phyloP scores from a whole-genome alignment of 1,139 yeast genomes.

The Pichia sp. region DNA sequence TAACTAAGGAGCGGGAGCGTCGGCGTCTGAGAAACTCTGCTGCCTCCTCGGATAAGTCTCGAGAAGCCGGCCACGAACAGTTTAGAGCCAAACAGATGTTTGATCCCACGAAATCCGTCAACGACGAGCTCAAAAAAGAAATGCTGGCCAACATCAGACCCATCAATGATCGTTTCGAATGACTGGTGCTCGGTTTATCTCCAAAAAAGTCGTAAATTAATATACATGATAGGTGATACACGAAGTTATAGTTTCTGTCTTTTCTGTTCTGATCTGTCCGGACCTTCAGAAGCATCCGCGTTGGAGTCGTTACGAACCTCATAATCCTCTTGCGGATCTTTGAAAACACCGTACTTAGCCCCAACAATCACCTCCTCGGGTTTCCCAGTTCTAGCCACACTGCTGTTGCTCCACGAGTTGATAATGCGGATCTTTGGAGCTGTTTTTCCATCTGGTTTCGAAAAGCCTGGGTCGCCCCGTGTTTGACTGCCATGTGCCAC shows the following conservation, averaged over 20 bases:
- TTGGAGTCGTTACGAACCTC: neutral
- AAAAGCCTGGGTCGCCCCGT: too few species aligned
- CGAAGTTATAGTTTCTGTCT: neutral
- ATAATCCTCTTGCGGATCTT: neutral
- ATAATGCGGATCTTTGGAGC: neutral
- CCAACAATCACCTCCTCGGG: slow-evolving; percentile 1
- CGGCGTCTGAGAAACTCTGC: neutral
- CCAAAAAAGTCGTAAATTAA: neutral
- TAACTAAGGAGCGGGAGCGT: neutral
- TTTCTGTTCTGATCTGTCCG: neutral
- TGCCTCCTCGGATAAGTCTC: slow-evolving; percentile 3
- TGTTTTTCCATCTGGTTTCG: neutral
- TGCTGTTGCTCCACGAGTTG: slow-evolving; percentile 10
- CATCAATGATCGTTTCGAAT: slow-evolving; percentile 20
- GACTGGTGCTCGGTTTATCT: neutral
- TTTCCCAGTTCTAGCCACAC: neutral
- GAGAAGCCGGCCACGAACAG: neutral
- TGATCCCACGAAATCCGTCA: slow-evolving; percentile 23
- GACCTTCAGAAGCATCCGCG: neutral
- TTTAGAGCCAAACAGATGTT: slow-evolving; percentile 19
- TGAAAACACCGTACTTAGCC: neutral
- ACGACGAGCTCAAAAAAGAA: slow-evolving; percentile 24
- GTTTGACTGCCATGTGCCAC: too few species aligned
- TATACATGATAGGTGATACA: neutral
- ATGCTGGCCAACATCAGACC: slow-evolving; percentile 20